Evolutionary conservation across 129 eudicot genomes (phyloP), one percentile per base, ranked within the genome.

Genomic region (Artemisia argyi): DNA sequence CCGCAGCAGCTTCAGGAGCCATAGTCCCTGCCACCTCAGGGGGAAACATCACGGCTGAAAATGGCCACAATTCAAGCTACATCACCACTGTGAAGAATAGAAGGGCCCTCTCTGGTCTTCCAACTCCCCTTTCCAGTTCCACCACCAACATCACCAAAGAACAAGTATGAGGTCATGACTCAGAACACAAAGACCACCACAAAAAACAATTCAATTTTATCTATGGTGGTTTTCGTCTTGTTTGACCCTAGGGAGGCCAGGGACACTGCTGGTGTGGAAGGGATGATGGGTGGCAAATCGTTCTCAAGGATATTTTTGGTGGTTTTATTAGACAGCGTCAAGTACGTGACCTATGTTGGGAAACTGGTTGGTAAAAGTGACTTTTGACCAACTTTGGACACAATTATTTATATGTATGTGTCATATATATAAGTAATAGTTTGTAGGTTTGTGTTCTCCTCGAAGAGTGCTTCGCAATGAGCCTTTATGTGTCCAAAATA

Each of bases 331-430:
- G 99, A 95, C 66, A 88, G 99, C 65, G 94, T 90, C 13, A 95
- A 95, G 88, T 95, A 95, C 77, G 97, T 90, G 17, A 95, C 99
- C 2, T 95, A 95, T n/a, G n/a, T n/a, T n/a, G n/a, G n/a, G n/a
- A n/a, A n/a, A n/a, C n/a, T n/a, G n/a, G n/a, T n/a, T n/a, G n/a
- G n/a, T n/a, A n/a, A n/a, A n/a, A n/a, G n/a, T n/a, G n/a, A n/a
- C n/a, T n/a, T n/a, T n/a, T n/a, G n/a, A n/a, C n/a, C n/a, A n/a
- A n/a, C n/a, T n/a, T n/a, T n/a, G n/a, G n/a, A n/a, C n/a, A n/a
- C n/a, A n/a, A n/a, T n/a, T n/a, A n/a, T n/a, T n/a, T n/a, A n/a
- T n/a, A n/a, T n/a, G n/a, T n/a, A n/a, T n/a, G n/a, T n/a, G n/a
- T n/a, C n/a, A n/a, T n/a, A n/a, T n/a, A n/a, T n/a, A n/a, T n/a